Conservation (phyloP, 2,329 filamentous ascomycete genomes). For the Huntiella savannae region DNA sequence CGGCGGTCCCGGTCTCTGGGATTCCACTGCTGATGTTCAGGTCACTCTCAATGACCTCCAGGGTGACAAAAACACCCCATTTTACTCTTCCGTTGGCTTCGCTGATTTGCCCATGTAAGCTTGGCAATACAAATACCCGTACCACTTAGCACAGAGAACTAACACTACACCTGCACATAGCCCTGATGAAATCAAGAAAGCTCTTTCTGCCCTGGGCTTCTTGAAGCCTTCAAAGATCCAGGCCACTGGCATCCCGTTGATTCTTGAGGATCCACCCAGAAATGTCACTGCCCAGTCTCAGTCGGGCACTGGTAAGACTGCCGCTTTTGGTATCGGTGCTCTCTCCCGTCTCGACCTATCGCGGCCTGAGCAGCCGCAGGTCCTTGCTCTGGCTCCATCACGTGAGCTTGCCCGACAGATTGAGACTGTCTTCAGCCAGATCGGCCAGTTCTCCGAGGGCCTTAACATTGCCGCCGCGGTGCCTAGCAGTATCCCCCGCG, state of each 20-base stretch:
- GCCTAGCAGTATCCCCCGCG: slow-evolving; percentile 53
- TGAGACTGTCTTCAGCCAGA: slow-evolving; percentile 59
- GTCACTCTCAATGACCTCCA: slow-evolving; percentile 85
- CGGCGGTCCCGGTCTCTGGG: slow-evolving; percentile 36
- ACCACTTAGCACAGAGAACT: background rate
- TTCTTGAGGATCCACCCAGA: slow-evolving; percentile 65
- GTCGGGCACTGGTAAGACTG: slow-evolving; percentile 94
- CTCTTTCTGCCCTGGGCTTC: slow-evolving; percentile 67
- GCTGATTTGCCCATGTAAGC: slow-evolving; percentile 64
- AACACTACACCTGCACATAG: slow-evolving; percentile 13
- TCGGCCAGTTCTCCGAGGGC: slow-evolving; percentile 66
- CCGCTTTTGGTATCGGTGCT: slow-evolving; percentile 84
- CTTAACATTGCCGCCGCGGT: slow-evolving; percentile 67
- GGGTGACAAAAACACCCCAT: slow-evolving; percentile 65
- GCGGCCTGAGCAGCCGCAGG: slow-evolving; percentile 54
- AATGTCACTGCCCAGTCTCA: slow-evolving; percentile 99
- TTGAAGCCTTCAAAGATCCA: slow-evolving; percentile 95
- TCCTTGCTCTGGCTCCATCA: slow-evolving; percentile 74
- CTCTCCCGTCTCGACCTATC: slow-evolving; percentile 66
- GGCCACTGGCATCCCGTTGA: slow-evolving; percentile 77
- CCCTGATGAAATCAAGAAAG: slow-evolving; percentile 46
- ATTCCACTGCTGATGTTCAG: slow-evolving; percentile 73
- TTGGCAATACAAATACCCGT: background rate
- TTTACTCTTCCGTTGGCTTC: slow-evolving; percentile 71
- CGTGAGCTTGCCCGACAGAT: slow-evolving; percentile 93